Base-by-base conservation (phyloP, 371 early-diverging fungal genomes). In the Mortierella sp. region DNA sequence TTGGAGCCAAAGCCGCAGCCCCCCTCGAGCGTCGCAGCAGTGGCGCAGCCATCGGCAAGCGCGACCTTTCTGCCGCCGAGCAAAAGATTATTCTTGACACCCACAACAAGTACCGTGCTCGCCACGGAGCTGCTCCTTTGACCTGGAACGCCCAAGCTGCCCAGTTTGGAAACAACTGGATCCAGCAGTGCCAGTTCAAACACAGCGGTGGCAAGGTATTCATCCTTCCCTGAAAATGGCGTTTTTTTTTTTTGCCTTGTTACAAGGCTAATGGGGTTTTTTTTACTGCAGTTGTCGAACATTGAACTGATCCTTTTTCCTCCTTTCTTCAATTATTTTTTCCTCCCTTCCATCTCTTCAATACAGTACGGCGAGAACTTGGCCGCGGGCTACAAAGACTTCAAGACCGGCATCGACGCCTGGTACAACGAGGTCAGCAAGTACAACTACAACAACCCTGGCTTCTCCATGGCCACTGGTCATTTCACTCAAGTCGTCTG, bases 401-500 rank as follows among this genome's bases (percentile, higher is more conserved):
- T 87, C 81, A 71, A 73, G 26, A 34, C 67, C 6, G 84, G 82
- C 16, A 79, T 91, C 31, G 61, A 51, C 10, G 89, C 78, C 34
- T 92, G 92, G 91, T 92, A 91, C 82, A 72, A 77, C 59, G 91
- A 92, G 76, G 88, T 61, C 43, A 82, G 80, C 71, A 6, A 78
- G 0, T 92, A 92, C 73, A 69, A 90, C 72, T 92, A 89, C 82
- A 80, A 72, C 54, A 74, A 82, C 0, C 91, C 91, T 69, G 88
- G 89, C 3, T 88, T 89, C 82, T 21, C 76, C 26, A 37, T 19
- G n/a, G 14, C 34, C 16, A 80, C 81, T 24, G 92, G 91, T 34
- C 92, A 92, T 51, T 92, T 91, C 71, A 92, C 92, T 53, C 88
- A 87, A 43, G 81, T 91, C 11, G 93, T 91, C 21, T 92, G 93